These are phyloP conservation scores for Botrytis tulipae DNA, from an alignment of 2,329 filamentous ascomycete species.

Conservation along the genomic window DNA sequence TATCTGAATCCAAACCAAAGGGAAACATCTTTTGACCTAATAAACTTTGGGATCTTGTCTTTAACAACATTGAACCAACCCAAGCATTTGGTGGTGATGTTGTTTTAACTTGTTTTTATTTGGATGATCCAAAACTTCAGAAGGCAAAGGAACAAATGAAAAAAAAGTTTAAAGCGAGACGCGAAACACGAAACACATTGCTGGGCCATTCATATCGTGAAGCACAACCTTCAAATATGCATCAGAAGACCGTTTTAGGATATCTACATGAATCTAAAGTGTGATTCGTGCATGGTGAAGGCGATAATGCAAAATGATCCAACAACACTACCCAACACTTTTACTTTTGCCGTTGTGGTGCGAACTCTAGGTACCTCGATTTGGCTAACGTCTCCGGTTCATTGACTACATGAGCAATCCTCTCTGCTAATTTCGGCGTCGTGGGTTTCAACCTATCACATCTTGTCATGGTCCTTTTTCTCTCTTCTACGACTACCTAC, in stretches of 20 bases:
- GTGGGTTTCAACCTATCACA: constrained; percentile 15
- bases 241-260: constrained; percentile 14
- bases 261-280: constrained; percentile 1
- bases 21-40: constrained; percentile 15
- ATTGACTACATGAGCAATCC: constrained; percentile 17
- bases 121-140: background rate
- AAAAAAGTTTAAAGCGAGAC: constrained; percentile 25
- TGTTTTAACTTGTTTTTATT: constrained; percentile 1
- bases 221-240: constrained; percentile 29
- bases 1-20: constrained; percentile 22
- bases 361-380: constrained; percentile 12
- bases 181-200: constrained; percentile 28
- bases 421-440: constrained; percentile 10
- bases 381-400: background rate
- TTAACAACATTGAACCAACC: constrained; percentile 14
- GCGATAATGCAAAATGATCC: constrained; percentile 13
- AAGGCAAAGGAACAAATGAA: background rate
- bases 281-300: constrained; percentile 10
- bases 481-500: background rate
- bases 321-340: constrained; percentile 12
- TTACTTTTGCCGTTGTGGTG: constrained; percentile 5
- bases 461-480: background rate
- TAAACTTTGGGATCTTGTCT: constrained; percentile 24
- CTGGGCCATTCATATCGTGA: constrained; percentile 31
- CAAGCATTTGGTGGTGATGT: background rate